Evolutionary conservation across 208 protist genomes (phyloP).

Genomic region (Trichomonas vaginalis): DNA sequence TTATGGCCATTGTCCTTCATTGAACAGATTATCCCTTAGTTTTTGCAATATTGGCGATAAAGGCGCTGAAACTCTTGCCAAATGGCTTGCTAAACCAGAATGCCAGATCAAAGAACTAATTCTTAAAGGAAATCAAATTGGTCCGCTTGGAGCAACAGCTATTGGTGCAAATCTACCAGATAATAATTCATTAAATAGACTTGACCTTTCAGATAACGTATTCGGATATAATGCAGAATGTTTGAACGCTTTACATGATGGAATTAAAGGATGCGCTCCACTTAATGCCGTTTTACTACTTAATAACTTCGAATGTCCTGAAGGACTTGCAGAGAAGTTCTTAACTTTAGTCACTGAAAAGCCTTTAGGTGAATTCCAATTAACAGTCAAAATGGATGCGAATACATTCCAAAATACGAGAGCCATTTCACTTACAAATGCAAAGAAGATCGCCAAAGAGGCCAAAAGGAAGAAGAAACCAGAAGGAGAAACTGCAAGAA

Average conservation of each 20-base stretch:
- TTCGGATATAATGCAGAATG: background rate
- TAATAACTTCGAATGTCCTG: constrained; percentile 10
- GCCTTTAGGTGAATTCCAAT: background rate
- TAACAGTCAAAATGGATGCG: constrained; percentile 1
- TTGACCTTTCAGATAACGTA: background rate
- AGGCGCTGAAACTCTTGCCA: background rate
- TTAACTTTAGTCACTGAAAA: background rate
- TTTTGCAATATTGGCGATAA: background rate
- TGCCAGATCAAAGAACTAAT: background rate
- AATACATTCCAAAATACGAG: background rate
- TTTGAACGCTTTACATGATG: background rate
- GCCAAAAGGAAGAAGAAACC: background rate
- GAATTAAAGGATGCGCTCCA: background rate
- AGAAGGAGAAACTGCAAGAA: background rate
- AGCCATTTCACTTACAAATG: background rate
- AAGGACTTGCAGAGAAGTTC: background rate
- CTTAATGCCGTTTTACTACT: background rate
- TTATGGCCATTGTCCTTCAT: background rate
- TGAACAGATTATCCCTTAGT: background rate
- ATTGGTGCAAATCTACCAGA: background rate
- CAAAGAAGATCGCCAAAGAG: background rate
- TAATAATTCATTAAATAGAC: background rate
- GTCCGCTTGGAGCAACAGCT: background rate
- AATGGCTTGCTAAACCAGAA: background rate
- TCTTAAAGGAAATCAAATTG: background rate